Percentiles rank a stretch among this genome's conserved stretches.
Conservation (phyloP, 257 asterid species). For the Voacanga thouarsii region DNA sequence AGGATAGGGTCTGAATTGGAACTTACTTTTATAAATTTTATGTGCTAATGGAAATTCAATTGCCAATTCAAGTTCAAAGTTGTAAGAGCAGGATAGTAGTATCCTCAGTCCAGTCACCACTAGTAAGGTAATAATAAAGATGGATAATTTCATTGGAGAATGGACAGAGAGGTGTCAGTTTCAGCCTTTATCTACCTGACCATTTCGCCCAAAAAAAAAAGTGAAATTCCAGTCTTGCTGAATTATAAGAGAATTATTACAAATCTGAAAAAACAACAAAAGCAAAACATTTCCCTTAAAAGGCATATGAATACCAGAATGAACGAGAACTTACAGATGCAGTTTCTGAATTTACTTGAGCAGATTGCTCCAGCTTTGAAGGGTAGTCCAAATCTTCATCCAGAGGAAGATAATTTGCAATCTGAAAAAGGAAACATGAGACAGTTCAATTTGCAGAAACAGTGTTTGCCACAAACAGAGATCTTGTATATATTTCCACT, state of each 20-base stretch:
- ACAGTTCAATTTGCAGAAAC: neutral
- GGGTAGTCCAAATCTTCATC: conserved; percentile 93
- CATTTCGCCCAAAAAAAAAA: neutral
- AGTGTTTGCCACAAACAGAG: neutral
- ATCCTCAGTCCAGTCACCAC: neutral
- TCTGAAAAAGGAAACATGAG: conserved; percentile 38
- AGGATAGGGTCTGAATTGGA: neutral
- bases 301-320: conserved; percentile 12
- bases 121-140: neutral
- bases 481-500: neutral
- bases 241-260: too few species aligned
- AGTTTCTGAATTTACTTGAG: conserved; percentile 53
- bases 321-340: conserved; percentile 56
- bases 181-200: neutral
- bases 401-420: conserved; percentile 85
- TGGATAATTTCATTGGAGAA: neutral
- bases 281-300: conserved; percentile 3
- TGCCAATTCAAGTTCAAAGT: neutral
- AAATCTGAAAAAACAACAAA: neutral
- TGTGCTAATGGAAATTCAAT: neutral
- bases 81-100: neutral
- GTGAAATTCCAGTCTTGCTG: too few species aligned
- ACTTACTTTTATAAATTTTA: neutral
- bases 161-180: neutral
- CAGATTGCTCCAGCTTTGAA: conserved; percentile 76